Evolutionary conservation across 768 basidiomycete genomes (phyloP).

Genomic region (Kwoniella botswanensis): DNA sequence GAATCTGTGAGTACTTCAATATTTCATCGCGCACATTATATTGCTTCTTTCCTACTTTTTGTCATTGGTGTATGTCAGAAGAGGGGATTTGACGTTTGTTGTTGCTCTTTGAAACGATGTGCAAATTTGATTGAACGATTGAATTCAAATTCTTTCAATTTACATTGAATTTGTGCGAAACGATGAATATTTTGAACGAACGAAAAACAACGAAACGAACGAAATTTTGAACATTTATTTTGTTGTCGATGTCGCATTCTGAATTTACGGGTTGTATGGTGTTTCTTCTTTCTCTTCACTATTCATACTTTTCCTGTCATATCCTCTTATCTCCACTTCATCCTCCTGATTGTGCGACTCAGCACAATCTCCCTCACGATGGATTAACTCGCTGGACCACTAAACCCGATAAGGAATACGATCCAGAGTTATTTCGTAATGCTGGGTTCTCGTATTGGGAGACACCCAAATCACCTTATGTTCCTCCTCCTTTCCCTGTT

Average conservation of each 20-base stretch:
- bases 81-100: conserved; percentile 20
- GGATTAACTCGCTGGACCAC: conserved; percentile 45
- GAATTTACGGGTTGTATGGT: background rate
- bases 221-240: background rate
- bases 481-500: conserved; percentile 22
- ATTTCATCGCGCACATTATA: background rate
- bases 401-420: conserved; percentile 39
- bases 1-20: conserved; percentile 59
- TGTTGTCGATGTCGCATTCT: background rate
- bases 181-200: background rate
- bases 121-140: background rate
- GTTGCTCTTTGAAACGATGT: conserved; percentile 12
- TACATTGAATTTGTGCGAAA: too few species aligned
- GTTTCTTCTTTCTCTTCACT: background rate
- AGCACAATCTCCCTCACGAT: conserved; percentile 39
- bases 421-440: conserved; percentile 48
- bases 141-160: conserved; percentile 3
- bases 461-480: conserved; percentile 18
- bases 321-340: background rate
- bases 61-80: background rate
- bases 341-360: background rate
- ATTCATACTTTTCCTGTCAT: background rate
- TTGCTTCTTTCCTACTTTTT: background rate
- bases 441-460: conserved; percentile 41
- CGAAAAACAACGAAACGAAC: conserved; percentile 2